Conservation (phyloP, 176 grass and related monocot genomes). For the Sorghum bicolor region DNA sequence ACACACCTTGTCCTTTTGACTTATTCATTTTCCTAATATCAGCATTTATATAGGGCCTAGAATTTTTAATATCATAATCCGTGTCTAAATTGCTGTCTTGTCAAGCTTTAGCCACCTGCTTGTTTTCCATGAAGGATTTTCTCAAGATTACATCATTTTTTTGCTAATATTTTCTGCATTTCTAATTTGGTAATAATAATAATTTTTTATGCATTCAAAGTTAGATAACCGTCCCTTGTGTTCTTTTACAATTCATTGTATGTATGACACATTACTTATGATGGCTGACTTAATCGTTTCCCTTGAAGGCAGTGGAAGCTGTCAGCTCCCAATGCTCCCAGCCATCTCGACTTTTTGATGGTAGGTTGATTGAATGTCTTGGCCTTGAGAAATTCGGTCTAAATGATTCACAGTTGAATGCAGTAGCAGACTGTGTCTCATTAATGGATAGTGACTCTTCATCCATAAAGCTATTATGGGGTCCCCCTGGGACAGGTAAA, state of each 20-base stretch:
- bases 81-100: background rate
- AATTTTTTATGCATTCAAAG: background rate
- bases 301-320: background rate
- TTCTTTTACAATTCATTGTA: background rate
- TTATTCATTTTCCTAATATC: background rate
- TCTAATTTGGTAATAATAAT: background rate
- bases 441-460: background rate
- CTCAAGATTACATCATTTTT: background rate
- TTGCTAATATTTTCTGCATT: background rate
- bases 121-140: background rate
- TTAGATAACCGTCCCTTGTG: background rate
- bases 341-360: background rate
- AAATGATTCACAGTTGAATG: constrained; percentile 45
- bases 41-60: background rate
- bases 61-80: background rate
- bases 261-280: background rate
- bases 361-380: background rate
- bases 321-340: background rate
- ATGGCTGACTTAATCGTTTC: background rate
- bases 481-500: constrained; percentile 55
- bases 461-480: constrained; percentile 50
- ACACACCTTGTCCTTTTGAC: background rate
- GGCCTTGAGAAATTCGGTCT: constrained; percentile 21
- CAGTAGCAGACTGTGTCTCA: constrained; percentile 36
- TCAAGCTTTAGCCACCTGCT: background rate